These are phyloP conservation scores for Zalaria sp. DNA, from an alignment of 2,329 filamentous ascomycete genomes.

Conservation along the genomic window DNA sequence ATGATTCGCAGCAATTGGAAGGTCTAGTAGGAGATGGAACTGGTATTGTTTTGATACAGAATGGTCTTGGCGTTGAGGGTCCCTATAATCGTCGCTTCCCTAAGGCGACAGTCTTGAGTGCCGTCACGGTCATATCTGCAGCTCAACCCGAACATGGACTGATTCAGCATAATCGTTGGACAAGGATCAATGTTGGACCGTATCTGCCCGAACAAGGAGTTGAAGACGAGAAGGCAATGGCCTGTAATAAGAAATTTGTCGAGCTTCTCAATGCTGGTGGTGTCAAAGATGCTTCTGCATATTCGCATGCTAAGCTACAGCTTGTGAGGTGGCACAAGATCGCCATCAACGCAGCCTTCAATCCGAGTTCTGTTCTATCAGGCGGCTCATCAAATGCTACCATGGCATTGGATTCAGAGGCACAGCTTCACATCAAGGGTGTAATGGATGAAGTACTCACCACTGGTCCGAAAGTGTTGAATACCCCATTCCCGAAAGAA, in stretches of 20 bases:
- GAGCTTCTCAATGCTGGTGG: conserved; percentile 45
- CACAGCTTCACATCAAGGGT: conserved; percentile 46
- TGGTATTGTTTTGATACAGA: conserved; percentile 54
- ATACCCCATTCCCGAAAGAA: conserved; percentile 42
- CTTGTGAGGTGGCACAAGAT: conserved; percentile 64
- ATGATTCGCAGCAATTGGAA: conserved; percentile 46
- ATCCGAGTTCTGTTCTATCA: conserved; percentile 54
- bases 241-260: conserved; percentile 34
- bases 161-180: conserved; percentile 61
- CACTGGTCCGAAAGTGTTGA: conserved; percentile 49
- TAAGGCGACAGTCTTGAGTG: conserved; percentile 45
- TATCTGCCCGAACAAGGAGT: conserved; percentile 36
- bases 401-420: conserved; percentile 50
- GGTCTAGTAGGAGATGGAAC: conserved; percentile 42
- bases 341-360: conserved; percentile 63
- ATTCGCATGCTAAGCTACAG: conserved; percentile 53
- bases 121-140: conserved; percentile 55
- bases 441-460: conserved; percentile 58
- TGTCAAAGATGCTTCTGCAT: conserved; percentile 50
- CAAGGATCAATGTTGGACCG: conserved; percentile 54
- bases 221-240: conserved; percentile 9
- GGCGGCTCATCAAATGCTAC: conserved; percentile 50
- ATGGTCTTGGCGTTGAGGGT: conserved; percentile 55
- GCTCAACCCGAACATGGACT: conserved; percentile 50
- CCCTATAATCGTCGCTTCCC: conserved; percentile 52